Evolutionary conservation across 176 grass and related monocot species (phyloP).

Genomic region (Oryza rufipogon): DNA sequence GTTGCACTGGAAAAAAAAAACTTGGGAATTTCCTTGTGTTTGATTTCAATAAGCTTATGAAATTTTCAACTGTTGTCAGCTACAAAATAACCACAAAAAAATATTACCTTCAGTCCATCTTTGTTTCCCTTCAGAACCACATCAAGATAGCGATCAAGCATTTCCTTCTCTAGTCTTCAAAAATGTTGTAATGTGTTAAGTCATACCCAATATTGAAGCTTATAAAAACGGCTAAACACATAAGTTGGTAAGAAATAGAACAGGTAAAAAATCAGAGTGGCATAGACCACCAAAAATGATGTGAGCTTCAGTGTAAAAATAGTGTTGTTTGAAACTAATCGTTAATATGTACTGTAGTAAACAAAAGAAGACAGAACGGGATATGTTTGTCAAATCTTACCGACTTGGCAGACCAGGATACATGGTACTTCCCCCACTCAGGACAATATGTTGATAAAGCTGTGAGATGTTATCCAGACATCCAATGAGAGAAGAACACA

Average conservation of each 20-base stretch:
- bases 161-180: constrained; percentile 88
- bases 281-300: constrained; percentile 13
- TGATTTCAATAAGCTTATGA: constrained; percentile 18
- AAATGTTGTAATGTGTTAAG: constrained; percentile 29
- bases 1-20: background rate
- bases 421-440: constrained; percentile 97
- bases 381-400: constrained; percentile 44
- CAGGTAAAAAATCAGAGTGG: background rate
- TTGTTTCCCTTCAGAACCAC: constrained; percentile 95
- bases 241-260: background rate
- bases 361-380: background rate
- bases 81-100: background rate
- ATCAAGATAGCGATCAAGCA: constrained; percentile 92
- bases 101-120: constrained; percentile 83
- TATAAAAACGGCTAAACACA: constrained; percentile 23
- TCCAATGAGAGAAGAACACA: constrained; percentile 31
- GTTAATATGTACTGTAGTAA: background rate
- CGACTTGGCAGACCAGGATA: constrained; percentile 95
- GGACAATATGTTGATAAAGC: constrained; percentile 93
- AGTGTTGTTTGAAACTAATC: background rate
- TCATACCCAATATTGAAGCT: constrained; percentile 26
- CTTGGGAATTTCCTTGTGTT: background rate
- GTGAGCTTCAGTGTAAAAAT: constrained; percentile 4
- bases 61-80: background rate
- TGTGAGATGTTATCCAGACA: constrained; percentile 51